Evolutionary conservation across 768 basidiomycete species (phyloP).

Genomic region (Fomitopsis serialis): DNA sequence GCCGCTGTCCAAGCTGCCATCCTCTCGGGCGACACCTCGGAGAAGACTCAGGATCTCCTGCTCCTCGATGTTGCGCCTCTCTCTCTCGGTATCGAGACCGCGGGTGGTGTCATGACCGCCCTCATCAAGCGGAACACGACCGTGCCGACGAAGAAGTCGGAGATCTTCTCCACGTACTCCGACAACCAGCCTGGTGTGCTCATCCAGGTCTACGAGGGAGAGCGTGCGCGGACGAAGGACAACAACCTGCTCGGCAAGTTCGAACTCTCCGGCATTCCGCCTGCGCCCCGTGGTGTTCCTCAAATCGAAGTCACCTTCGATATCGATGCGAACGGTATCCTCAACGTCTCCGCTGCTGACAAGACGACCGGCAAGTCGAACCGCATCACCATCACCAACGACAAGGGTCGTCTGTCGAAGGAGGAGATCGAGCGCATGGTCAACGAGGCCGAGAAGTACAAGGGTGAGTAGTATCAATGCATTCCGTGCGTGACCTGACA

Average conservation of each 20-base stretch:
- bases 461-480: constrained; percentile 39
- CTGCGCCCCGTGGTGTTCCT: constrained; percentile 96
- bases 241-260: constrained; percentile 99
- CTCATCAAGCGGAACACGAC: constrained; percentile 99
- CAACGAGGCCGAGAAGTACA: constrained; percentile 88
- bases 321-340: constrained; percentile 93
- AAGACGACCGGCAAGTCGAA: constrained; percentile 97
- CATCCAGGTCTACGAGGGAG: constrained; percentile 97
- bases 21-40: constrained; percentile 95
- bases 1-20: constrained; percentile 98
- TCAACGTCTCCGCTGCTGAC: constrained; percentile 93
- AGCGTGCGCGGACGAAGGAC: constrained; percentile 97
- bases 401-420: constrained; percentile 95
- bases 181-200: constrained; percentile 99
- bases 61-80: constrained; percentile 91
- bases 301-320: constrained; percentile 98
- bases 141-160: constrained; percentile 97
- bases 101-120: constrained; percentile 98
- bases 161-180: constrained; percentile 97
- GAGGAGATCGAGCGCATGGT: constrained; percentile 99
- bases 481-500: neutral
- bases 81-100: constrained; percentile 95
- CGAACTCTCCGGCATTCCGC: constrained; percentile 93
- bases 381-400: constrained; percentile 91
- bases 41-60: constrained; percentile 94